phyloP scores from a whole-genome alignment of 768 basidiomycete genomes.

The Lactarius indigo region DNA sequence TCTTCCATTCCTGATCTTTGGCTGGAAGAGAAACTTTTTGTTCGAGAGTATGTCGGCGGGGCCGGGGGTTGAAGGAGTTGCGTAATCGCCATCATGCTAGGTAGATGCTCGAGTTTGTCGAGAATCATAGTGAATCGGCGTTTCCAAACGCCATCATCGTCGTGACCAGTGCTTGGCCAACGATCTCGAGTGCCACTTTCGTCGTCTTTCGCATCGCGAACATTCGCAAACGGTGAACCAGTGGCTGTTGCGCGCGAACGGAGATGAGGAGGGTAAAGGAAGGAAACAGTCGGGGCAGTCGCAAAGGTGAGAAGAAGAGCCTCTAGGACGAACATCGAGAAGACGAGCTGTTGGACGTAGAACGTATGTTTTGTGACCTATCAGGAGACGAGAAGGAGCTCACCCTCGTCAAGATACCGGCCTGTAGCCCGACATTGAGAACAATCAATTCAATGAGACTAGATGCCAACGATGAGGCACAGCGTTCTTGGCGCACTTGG shows the following conservation, averaged over 20 bases:
- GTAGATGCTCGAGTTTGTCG: constrained; percentile 85
- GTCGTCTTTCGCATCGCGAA: constrained; percentile 25
- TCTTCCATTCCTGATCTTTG: neutral
- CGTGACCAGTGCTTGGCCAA: neutral
- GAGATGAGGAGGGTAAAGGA: constrained; percentile 61
- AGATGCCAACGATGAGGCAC: neutral
- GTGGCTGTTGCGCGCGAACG: constrained; percentile 48
- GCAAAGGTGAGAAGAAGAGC: constrained; percentile 80
- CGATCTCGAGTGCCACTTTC: constrained; percentile 1
- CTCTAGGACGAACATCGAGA: constrained; percentile 94
- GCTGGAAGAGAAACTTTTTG: constrained; percentile 2
- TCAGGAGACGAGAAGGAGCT: constrained; percentile 6
- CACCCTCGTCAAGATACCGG: constrained; percentile 67
- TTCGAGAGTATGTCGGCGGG: neutral
- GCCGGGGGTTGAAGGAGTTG: constrained; percentile 67
- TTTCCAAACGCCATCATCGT: constrained; percentile 40
- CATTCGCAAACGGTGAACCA: constrained; percentile 47
- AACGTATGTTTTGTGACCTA: neutral
- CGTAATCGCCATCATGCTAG: constrained; percentile 85
- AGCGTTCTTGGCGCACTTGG: neutral
- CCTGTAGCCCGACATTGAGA: constrained; percentile 86
- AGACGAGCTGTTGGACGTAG: constrained; percentile 47
- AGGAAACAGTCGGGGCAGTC: constrained; percentile 72
- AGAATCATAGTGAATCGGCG: constrained; percentile 79
- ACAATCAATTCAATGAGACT: constrained; percentile 93